Percentiles rank a stretch among this genome's conserved stretches.
phyloP scores from a whole-genome alignment of 345 rosid species.

The Angophora floribunda region DNA sequence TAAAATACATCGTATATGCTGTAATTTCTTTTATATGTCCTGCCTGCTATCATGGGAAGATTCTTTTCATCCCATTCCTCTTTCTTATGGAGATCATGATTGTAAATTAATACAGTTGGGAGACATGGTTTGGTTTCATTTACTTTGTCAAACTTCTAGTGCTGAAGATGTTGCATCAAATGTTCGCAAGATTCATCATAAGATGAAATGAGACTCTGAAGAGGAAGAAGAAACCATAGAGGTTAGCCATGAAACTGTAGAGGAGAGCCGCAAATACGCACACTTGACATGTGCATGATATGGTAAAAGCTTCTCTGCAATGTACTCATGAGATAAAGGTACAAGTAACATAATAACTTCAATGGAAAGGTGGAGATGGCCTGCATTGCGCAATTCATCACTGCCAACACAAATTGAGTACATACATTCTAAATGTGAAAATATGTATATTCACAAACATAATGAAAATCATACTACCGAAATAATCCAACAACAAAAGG shows the following conservation, averaged over 20 bases:
- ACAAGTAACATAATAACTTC: background rate
- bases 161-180: background rate
- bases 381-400: background rate
- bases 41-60: background rate
- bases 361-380: background rate
- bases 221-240: background rate
- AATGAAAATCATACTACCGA: constrained; percentile 7
- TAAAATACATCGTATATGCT: background rate
- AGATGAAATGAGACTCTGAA: background rate
- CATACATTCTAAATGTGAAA: background rate
- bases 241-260: background rate
- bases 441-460: constrained; percentile 26
- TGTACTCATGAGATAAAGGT: background rate
- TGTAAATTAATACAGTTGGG: background rate
- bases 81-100: background rate
- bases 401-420: background rate
- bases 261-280: background rate
- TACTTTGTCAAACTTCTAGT: background rate
- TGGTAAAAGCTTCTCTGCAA: background rate
- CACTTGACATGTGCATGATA: background rate
- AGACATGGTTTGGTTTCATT: background rate
- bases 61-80: background rate
- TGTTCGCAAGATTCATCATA: background rate
- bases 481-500: background rate
- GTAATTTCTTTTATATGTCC: background rate